These are phyloP conservation scores for Wickerhamomyces canadensis DNA, from an alignment of 805 yeast species.

Conservation along the genomic window DNA sequence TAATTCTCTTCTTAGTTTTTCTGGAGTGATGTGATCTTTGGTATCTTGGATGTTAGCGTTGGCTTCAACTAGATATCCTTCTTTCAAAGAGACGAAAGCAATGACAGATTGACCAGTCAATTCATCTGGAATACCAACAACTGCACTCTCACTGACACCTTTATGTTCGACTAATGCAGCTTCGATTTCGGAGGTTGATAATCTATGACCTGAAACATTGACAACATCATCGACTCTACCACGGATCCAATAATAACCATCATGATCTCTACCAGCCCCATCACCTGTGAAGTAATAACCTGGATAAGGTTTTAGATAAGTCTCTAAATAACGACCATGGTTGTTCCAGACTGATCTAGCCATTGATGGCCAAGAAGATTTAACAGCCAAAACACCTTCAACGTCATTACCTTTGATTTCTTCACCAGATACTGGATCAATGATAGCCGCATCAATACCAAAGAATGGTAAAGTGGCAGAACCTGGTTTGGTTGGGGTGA, in stretches of 20 bases:
- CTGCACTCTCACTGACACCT: slow-evolving; percentile 91
- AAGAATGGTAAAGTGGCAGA: slow-evolving; percentile 96
- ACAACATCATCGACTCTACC: slow-evolving; percentile 99
- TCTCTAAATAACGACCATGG: slow-evolving; percentile 80
- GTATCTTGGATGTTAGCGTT: slow-evolving; percentile 25
- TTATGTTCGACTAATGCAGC: slow-evolving; percentile 78
- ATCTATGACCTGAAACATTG: slow-evolving; percentile 94
- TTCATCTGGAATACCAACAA: slow-evolving; percentile 91
- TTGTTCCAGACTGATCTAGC: slow-evolving; percentile 93
- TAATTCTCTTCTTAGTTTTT: slow-evolving; percentile 59
- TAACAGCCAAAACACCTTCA: slow-evolving; percentile 93
- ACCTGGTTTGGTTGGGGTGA: slow-evolving; percentile 93
- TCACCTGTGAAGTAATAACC: slow-evolving; percentile 96
- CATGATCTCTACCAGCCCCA: slow-evolving; percentile 96
- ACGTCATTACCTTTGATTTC: slow-evolving; percentile 84
- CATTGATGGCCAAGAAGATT: slow-evolving; percentile 96
- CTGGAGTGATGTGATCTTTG: slow-evolving; percentile 27
- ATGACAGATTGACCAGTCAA: slow-evolving; percentile 97
- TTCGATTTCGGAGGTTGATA: slow-evolving; percentile 98
- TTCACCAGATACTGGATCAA: slow-evolving; percentile 89
- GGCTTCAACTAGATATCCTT: slow-evolving; percentile 29
- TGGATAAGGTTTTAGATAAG: slow-evolving; percentile 89
- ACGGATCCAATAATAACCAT: slow-evolving; percentile 95
- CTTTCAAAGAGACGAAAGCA: slow-evolving; percentile 85
- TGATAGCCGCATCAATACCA: slow-evolving; percentile 85